Evolutionary conservation across 202 grass and related monocot species (phyloP).

Genomic region (Schoenoplectus tabernaemontani): DNA sequence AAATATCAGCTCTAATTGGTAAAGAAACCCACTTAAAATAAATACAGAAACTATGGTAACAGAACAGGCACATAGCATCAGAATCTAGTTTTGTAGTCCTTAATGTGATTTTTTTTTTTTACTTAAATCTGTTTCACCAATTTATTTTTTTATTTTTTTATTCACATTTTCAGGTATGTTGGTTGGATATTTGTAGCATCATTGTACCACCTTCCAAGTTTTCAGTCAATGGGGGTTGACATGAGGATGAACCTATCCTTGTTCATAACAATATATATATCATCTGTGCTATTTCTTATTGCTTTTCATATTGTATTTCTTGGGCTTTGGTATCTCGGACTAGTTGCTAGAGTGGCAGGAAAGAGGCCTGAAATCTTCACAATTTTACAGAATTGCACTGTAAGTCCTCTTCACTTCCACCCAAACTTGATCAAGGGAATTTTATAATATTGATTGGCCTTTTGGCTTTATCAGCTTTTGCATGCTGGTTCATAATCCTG

Average conservation of each 20-base stretch:
- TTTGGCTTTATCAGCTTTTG: background rate
- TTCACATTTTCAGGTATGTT: slow-evolving; percentile 70
- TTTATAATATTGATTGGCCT: background rate
- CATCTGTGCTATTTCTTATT: slow-evolving; percentile 77
- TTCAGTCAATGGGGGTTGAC: slow-evolving; percentile 96
- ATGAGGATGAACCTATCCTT: slow-evolving; percentile 98
- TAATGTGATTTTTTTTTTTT: background rate
- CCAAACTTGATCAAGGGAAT: background rate
- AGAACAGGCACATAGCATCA: background rate
- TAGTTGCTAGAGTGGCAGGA: slow-evolving; percentile 80
- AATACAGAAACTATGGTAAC: background rate
- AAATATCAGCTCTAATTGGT: background rate
- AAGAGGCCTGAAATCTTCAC: slow-evolving; percentile 81
- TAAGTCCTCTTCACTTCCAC: slow-evolving; percentile 35
- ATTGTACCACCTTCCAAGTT: slow-evolving; percentile 87
- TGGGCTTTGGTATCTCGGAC: slow-evolving; percentile 83
- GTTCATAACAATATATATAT: slow-evolving; percentile 88
- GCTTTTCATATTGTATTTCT: slow-evolving; percentile 91
- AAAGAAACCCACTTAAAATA: background rate
- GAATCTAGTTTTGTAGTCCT: background rate
- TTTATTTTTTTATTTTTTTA: background rate
- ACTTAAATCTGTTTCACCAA: background rate
- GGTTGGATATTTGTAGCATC: slow-evolving; percentile 91
- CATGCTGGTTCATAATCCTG: background rate
- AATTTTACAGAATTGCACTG: slow-evolving; percentile 83